Base-by-base conservation (phyloP, 129 eudicot species). In the Helianthus tuberosus region DNA sequence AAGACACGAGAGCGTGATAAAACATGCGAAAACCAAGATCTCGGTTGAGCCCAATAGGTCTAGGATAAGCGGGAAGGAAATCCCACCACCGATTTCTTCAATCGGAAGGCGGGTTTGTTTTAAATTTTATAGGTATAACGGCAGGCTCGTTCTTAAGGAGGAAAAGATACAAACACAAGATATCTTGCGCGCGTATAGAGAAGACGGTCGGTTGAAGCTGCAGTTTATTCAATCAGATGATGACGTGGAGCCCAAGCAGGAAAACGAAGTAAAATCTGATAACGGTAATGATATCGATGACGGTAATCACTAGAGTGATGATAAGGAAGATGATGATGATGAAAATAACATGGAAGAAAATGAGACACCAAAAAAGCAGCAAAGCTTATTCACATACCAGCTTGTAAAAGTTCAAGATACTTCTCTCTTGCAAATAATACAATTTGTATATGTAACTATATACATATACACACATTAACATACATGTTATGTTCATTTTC, bases 81-180 rank as follows among this genome's bases (percentile, higher is more conserved):
- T 94, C 70, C 99, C 99, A 3, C 99, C 99, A 6, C 97, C 97
- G 1, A 94, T 94, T 44, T 85, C 99, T 36, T 64, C 91, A 41
- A 88, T 94, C 11, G 96, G 97, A 5, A 79, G 79, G 63, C 78
- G 82, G 86, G 91, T 94, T 38, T 83, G 87, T 60, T 87, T 90
- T 69, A 81, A 91, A 77, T 86, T 96, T 5, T 86, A 74, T 64
- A 77, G 97, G 69, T 69, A 77, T 48, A 77, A 83, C 44, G 99
- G 99, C 6, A 83, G 99, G 74, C 87, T 94, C 52, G 78, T 94
- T 51, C 84, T 94, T 12, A 80, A 82, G 79, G 97, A 94, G 75
- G 79, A 85, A 6, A 80, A 83, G 82, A 77, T 88, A 9, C 96
- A 91, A 0, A 66, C 82, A 0, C 88, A 88, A 63, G 99, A 94